Conservation (phyloP, 1,284 basidiomycete genomes). For the Exobasidium cylindrosporum region DNA sequence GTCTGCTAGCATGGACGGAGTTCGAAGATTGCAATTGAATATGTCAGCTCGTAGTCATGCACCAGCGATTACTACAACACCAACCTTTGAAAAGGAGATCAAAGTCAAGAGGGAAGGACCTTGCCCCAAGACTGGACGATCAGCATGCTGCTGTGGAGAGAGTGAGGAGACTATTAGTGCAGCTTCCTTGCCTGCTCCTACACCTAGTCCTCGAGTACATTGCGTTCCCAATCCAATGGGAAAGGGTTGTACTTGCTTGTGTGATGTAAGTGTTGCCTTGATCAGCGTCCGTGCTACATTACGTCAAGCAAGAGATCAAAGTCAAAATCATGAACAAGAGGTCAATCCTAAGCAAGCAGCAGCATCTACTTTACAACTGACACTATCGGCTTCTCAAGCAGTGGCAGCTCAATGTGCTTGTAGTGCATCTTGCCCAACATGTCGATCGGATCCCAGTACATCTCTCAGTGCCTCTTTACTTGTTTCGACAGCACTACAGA, state of each 20-base stretch:
- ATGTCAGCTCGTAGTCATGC: background rate
- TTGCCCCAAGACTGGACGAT: conserved; percentile 13
- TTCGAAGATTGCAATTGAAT: background rate
- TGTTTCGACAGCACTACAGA: conserved; percentile 51
- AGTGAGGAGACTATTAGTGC: background rate
- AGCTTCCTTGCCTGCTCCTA: background rate
- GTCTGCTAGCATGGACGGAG: background rate
- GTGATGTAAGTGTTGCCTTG: conserved; percentile 45
- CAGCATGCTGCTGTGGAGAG: conserved; percentile 11
- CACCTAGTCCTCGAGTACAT: conserved; percentile 34
- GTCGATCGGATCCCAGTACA: conserved; percentile 41
- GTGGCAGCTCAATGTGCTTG: conserved; percentile 49
- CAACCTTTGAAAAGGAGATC: too few relatives aligned
- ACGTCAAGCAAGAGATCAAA: conserved; percentile 5
- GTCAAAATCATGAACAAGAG: background rate
- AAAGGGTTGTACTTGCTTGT: conserved; percentile 50
- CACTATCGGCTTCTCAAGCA: conserved; percentile 46
- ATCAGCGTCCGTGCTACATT: conserved; percentile 30
- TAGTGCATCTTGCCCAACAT: conserved; percentile 50
- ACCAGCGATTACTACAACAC: background rate
- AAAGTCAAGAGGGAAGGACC: conserved; percentile 5
- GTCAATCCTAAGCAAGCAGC: background rate
- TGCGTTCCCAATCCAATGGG: conserved; percentile 53
- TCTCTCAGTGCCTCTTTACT: conserved; percentile 42
- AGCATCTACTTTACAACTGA: conserved; percentile 37